Base-by-base conservation (phyloP, 345 rosid genomes). In the Dovyalis caffra region DNA sequence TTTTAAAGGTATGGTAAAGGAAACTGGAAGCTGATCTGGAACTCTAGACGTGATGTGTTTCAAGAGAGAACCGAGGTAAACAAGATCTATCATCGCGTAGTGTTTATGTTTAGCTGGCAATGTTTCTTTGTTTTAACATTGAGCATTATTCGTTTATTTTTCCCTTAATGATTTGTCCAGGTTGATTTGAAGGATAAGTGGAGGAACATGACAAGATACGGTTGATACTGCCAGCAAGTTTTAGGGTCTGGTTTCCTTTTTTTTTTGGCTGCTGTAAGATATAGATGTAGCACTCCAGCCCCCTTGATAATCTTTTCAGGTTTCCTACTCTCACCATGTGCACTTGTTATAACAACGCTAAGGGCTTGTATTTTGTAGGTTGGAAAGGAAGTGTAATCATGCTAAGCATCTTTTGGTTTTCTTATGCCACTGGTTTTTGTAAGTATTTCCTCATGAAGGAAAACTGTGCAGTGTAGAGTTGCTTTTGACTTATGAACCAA, bases 181-280 rank as follows among this genome's bases (percentile, higher is more conserved):
- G 91, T 82, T 63, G 90, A 89, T 79, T 79, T 90, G 75, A 90
- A 90, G 81, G 92, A 90, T 74, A 87, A 89, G 31, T 90, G 95
- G 95, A 85, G 93, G 77, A 88, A 87, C 58, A 40, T 87, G 92
- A 75, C 61, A 15, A 73, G 68, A 58, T 75, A 72, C n/a, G 25
- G 58, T 28, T 45, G 35, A 14, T 47, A 6, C 72, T 61, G 2
- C 15, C 51, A 16, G 51, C 51, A 16, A 45, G 21, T 45, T n/a
- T n/a, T 45, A 45, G 51, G 15, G 51, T 45, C 15, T 5, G 51
- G 20, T 4, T 0, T 15, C 51, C 3, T 45, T 45, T 45, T 45
- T 15, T 45, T 4, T 45, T n/a, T n/a, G n/a, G n/a, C n/a, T 45
- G 21, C 51, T 45, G n/a, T 20, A 45, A 45, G 51, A 45, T 45